Base-by-base conservation (phyloP, 371 early-diverging fungal genomes). In the Dipsacomyces acuminosporus region DNA sequence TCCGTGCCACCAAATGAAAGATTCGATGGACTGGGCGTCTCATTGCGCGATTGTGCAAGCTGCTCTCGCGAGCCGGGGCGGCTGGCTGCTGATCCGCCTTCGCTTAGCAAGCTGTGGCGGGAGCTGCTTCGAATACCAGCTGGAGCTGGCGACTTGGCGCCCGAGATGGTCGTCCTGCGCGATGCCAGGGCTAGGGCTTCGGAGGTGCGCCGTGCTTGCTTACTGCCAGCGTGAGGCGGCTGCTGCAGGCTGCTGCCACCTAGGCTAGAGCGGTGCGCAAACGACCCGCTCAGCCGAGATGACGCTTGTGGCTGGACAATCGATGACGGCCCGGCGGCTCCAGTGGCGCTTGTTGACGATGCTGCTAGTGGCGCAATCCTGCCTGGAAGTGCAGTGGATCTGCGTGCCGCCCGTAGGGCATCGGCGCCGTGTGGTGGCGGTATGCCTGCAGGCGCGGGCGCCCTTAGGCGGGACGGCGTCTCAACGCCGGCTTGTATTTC, bases 51-150 rank as follows among this genome's bases (percentile, higher is more conserved):
- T 6, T 5, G 36, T 20, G 33, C 8, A 24, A 18, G 17, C 24
- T 54, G 54, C 43, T 54, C 51, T 1, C 59, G 49, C 9, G 65
- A 51, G 40, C 19, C 23, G 7, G 61, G 62, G 17, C 62, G n/a
- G 43, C 53, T 61, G 20, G 41, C 23, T 2, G 41, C 24, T 18
- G 51, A 41, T 30, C 51, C 52, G 41, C 41, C 41, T 2, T 56
- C 61, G 36, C 56, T 49, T 9, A 33, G 11, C n/a, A 19, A 34
- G 8, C 53, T 25, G 38, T 58, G 59, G 23, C 53, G 54, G 8
- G 50, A 54, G 50, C 44, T 46, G 45, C 64, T 54, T 46, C 60
- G 60, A n/a, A 47, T 43, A 8, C 42, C 50, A 1, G 58, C 13
- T 23, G 48, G 41, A 4, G 52, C 43, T 1, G 56, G 51, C 33